These are phyloP conservation scores for Xylaria intraflava DNA, from an alignment of 495 filamentous ascomycete species.

Conservation along the genomic window DNA sequence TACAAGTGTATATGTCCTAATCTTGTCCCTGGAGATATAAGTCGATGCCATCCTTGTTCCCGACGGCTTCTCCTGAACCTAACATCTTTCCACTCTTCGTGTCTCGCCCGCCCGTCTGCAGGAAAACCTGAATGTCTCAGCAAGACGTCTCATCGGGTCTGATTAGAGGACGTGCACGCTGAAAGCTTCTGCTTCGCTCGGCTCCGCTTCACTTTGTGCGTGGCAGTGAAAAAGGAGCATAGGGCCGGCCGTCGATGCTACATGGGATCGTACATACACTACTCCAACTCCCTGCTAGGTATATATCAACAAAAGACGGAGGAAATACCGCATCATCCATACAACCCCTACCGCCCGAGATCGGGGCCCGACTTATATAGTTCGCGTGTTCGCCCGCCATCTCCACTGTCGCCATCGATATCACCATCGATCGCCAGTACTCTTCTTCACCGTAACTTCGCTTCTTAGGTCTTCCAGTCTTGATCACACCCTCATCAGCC, in stretches of 20 bases:
- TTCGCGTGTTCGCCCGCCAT: neutral
- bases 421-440: neutral
- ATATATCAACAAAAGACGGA: neutral
- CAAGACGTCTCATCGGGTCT: too few relatives aligned
- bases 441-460: neutral
- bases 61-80: neutral
- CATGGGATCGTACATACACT: slow-evolving; percentile 5
- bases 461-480: neutral
- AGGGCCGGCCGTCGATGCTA: slow-evolving; percentile 10
- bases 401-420: neutral
- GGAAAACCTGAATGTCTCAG: neutral
- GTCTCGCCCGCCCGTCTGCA: neutral
- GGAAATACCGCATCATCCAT: slow-evolving; percentile 1
- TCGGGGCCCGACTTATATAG: neutral
- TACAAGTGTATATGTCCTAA: neutral
- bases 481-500: neutral
- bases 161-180: too few relatives aligned
- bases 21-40: slow-evolving; percentile 3
- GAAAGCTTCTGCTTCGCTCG: neutral
- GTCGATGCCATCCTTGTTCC: neutral
- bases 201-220: neutral
- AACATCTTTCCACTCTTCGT: neutral
- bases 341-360: slow-evolving; percentile 3
- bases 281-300: slow-evolving; percentile 4
- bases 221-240: too few relatives aligned